phyloP scores from a whole-genome alignment of 2,329 filamentous ascomycete genomes.

The Teratosphaeria viscida region DNA sequence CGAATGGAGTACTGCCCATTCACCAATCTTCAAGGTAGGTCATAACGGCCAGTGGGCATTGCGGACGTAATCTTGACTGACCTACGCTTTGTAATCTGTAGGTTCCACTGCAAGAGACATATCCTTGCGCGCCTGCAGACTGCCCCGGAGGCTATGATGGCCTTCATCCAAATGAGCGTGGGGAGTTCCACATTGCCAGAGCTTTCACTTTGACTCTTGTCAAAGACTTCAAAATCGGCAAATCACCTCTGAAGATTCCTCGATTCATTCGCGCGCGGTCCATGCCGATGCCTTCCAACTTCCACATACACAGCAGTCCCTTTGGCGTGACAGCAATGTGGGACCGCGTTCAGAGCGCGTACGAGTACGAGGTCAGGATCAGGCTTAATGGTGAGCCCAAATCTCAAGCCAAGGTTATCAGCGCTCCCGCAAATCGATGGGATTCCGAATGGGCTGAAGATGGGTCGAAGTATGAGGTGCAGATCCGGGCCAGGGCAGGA shows the following conservation, averaged over 20 bases:
- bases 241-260: neutral
- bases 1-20: neutral
- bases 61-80: too few species aligned
- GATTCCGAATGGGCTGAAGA: neutral
- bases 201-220: neutral
- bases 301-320: neutral
- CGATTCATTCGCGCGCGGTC: neutral
- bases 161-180: neutral
- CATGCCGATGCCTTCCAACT: neutral
- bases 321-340: neutral
- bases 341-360: neutral
- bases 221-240: neutral
- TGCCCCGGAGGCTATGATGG: neutral
- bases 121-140: neutral
- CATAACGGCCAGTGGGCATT: too few species aligned
- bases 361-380: neutral
- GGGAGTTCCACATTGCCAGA: neutral
- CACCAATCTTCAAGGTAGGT: neutral
- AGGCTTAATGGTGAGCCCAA: neutral
- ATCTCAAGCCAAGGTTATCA: neutral
- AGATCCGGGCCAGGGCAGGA: neutral
- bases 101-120: neutral
- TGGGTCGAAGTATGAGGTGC: neutral
- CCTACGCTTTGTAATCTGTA: too few species aligned
- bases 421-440: neutral